Conservation (phyloP, 352 stramenopile genomes). For the Phytophthora tubulina region DNA sequence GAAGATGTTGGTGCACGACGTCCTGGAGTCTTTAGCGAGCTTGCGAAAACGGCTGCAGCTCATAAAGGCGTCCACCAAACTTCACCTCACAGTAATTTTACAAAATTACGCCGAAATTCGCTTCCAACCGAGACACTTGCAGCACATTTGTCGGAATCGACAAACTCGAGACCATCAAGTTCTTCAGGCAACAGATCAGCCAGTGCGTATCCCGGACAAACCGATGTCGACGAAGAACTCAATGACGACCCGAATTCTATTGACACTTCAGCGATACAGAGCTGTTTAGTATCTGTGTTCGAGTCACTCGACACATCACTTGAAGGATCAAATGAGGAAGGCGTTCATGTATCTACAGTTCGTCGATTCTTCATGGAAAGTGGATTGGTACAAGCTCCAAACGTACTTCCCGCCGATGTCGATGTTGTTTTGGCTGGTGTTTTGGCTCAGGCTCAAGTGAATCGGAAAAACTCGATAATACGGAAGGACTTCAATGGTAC, state of each 20-base stretch:
- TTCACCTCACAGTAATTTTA: not conserved
- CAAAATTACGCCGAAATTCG: conserved; percentile 23
- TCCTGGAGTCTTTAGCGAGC: conserved; percentile 55
- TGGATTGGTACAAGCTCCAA: conserved; percentile 61
- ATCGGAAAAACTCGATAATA: conserved; percentile 53
- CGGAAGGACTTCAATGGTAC: conserved; percentile 61
- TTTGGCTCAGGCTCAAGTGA: conserved; percentile 62
- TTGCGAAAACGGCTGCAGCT: conserved; percentile 24
- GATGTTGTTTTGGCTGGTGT: conserved; percentile 76
- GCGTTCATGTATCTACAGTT: conserved; percentile 74
- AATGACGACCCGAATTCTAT: conserved; percentile 35
- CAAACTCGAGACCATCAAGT: not conserved
- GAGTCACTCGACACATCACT: conserved; percentile 58
- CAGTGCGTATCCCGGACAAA: conserved; percentile 21
- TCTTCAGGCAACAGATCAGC: not conserved
- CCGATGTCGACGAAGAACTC: conserved; percentile 17
- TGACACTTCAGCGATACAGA: conserved; percentile 40
- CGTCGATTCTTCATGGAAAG: conserved; percentile 74
- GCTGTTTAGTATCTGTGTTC: conserved; percentile 50
- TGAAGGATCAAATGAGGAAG: conserved; percentile 43
- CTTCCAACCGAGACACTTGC: conserved; percentile 20
- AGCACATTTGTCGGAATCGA: conserved; percentile 1
- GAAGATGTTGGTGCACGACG: conserved; percentile 71
- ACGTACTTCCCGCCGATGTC: conserved; percentile 62
- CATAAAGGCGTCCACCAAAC: conserved; percentile 1